Conservation (phyloP, 306 rosid species). For the apple (Malus domestica) region ASM211411v1 NC_041797.1:22453501-22454000, state of each 20-base stretch:
- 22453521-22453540: too few relatives aligned
- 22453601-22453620: not conserved
- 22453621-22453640: not conserved
- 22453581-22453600: too few relatives aligned
- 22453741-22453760: not conserved
- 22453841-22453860: not conserved
- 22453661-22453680: not conserved
- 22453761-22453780: not conserved
- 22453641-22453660: not conserved
- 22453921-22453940: not conserved
- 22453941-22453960: not conserved
- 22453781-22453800: not conserved
- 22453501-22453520: too few relatives aligned
- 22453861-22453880: not conserved
- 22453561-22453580: too few relatives aligned
- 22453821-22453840: not conserved
- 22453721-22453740: not conserved
- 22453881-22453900: not conserved
- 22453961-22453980: not conserved
- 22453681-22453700: not conserved
- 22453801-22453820: not conserved
- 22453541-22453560: too few relatives aligned
- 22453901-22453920: not conserved
- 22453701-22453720: not conserved
- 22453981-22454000: not conserved